Percentiles rank a stretch among this genome's conserved stretches.
These are phyloP conservation scores for Ustilago trichophora DNA, from an alignment of 1,284 basidiomycete species.

Conservation along the genomic window DNA sequence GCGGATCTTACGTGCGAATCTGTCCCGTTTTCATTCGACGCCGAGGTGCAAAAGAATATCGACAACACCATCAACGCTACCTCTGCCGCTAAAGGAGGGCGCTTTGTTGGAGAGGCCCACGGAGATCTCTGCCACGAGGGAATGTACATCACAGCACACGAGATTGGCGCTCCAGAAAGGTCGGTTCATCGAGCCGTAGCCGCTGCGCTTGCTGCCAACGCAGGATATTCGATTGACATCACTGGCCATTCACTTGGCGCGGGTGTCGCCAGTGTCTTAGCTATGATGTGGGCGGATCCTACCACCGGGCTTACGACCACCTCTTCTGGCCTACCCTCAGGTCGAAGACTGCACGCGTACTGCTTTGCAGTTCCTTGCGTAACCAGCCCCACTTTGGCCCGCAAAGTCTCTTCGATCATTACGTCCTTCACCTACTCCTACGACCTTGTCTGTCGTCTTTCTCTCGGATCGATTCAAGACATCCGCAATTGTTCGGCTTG, in stretches of 20 bases:
- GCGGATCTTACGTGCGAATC: constrained; percentile 65
- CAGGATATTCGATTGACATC: constrained; percentile 72
- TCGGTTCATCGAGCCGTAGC: constrained; percentile 80
- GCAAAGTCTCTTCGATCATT: constrained; percentile 73
- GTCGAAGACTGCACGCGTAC: constrained; percentile 77
- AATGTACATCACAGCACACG: constrained; percentile 79
- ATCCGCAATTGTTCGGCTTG: constrained; percentile 78
- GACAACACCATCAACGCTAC: background rate
- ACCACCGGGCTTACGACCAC: constrained; percentile 41
- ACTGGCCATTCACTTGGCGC: constrained; percentile 86
- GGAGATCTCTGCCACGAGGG: constrained; percentile 70
- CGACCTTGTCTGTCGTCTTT: constrained; percentile 80
- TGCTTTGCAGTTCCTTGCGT: constrained; percentile 82
- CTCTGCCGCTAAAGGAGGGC: background rate
- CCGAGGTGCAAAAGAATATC: constrained; percentile 20
- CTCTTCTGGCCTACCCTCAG: constrained; percentile 72
- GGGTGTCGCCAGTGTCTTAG: constrained; percentile 80
- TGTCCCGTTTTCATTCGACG: constrained; percentile 29
- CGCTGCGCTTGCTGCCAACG: constrained; percentile 75
- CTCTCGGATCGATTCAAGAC: constrained; percentile 79
- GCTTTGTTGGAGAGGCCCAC: constrained; percentile 4
- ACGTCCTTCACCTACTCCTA: constrained; percentile 82
- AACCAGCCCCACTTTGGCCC: constrained; percentile 72
- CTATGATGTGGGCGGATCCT: constrained; percentile 81
- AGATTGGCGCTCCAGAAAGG: constrained; percentile 79